Evolutionary conservation across 768 basidiomycete species (phyloP), one percentile per base, ranked within the genome.

Genomic region (Suillus plorans): DNA sequence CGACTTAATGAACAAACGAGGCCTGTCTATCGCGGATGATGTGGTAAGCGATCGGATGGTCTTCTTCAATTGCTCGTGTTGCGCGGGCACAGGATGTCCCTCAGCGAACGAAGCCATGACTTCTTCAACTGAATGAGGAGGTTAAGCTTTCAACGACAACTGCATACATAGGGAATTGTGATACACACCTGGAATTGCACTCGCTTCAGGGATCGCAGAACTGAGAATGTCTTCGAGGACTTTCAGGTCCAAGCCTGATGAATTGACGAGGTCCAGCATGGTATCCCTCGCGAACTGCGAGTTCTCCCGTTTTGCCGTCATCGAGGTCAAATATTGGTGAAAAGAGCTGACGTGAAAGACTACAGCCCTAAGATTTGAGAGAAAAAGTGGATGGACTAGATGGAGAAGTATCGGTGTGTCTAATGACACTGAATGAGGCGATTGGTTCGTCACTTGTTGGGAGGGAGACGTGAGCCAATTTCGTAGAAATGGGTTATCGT

Each of bases 1-100:
- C 2, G 90, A 82, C 71, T 89, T 91, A 72, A 94, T 83, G 71
- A 92, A 93, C 42, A 93, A 78, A 10, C 80, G 82, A 1, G 90
- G 78, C 69, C 89, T 90, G 75, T 89, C 82, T 45, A 92, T 73
- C n/a, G 85, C 77, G 0, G 80, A 65, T 0, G 86, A 81, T 25
- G 77, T 72, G 4, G 80, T 77, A 34, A 94, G 75, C 50, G 79
- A 81, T 44, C 77, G 74, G 31, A 88, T 75, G 49, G 81, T 72
- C 64, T 77, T 81, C 62, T 73, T 78, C 39, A 90, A 71, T 53
- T 78, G 69, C 3, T 74, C 70, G 56, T 79, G 69, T 74, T 89
- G 83, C 4, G 79, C 68, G 4, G 79, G 76, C 18, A 81, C 79
- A 0, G 89, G 89, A 45, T 81, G 80, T 69, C 89, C 90, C n/a